Evolutionary conservation across 768 basidiomycete genomes (phyloP).

Genomic region (Lactarius hatsudake): DNA sequence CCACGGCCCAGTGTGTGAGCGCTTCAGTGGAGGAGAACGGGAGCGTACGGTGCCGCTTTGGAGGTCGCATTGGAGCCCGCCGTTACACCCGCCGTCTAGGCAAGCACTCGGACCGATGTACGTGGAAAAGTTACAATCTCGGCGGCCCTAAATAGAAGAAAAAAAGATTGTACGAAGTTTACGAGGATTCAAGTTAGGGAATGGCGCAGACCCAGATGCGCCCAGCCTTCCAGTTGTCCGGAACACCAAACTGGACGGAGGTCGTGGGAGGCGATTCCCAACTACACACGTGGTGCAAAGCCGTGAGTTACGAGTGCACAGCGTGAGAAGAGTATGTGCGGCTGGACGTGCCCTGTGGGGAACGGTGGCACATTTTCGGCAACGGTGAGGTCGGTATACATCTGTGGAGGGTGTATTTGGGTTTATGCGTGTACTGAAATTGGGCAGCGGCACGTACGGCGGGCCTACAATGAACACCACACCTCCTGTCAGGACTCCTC

Average conservation of each 20-base stretch:
- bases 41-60: constrained; percentile 28
- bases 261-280: constrained; percentile 28
- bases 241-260: constrained; percentile 27
- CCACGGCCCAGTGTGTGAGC: background rate
- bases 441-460: constrained; percentile 11
- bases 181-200: background rate
- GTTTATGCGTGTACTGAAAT: too few relatives aligned
- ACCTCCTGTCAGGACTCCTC: background rate
- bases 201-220: constrained; percentile 29
- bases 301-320: background rate
- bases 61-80: constrained; percentile 31
- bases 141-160: constrained; percentile 25
- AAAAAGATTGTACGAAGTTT: background rate
- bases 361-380: constrained; percentile 8
- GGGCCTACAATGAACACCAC: constrained; percentile 10
- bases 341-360: constrained; percentile 19
- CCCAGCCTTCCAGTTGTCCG: constrained; percentile 31
- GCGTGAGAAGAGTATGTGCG: background rate
- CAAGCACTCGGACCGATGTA: constrained; percentile 28
- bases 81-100: constrained; percentile 31
- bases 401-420: background rate
- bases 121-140: constrained; percentile 30
- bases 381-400: constrained; percentile 21
- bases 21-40: background rate
- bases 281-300: background rate